Conservation (phyloP, 2,329 filamentous ascomycete species). For the Phaeophleospora eucalypticola region DNA sequence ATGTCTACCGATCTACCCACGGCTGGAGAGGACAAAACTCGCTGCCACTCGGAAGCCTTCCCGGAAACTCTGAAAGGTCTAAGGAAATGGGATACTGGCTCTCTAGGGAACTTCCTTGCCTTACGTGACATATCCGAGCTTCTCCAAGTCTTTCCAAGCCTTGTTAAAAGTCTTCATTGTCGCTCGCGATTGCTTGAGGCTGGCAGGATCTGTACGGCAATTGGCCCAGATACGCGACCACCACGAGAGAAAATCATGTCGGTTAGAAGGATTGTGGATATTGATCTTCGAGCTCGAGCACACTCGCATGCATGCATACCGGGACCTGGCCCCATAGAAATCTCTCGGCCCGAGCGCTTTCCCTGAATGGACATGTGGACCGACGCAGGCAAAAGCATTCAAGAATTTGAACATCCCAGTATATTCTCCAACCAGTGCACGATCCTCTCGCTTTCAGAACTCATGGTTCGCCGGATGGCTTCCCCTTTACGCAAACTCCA, state of each 20-base stretch:
- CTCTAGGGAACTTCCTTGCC: too few species aligned
- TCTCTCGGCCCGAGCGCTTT: slow-evolving; percentile 1
- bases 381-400: slow-evolving; percentile 4
- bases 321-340: slow-evolving; percentile 5
- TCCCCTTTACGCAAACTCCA: background rate
- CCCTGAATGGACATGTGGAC: background rate
- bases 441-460: too few species aligned
- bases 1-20: background rate
- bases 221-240: background rate
- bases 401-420: background rate
- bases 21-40: slow-evolving; percentile 1
- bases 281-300: slow-evolving; percentile 4
- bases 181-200: background rate
- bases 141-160: too few species aligned
- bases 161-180: too few species aligned
- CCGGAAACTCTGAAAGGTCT: background rate
- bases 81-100: too few species aligned
- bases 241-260: slow-evolving; percentile 3
- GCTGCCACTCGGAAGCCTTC: slow-evolving; percentile 2
- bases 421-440: too few species aligned
- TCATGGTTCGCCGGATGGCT: slow-evolving; percentile 1
- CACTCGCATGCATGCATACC: slow-evolving; percentile 3
- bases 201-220: background rate
- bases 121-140: too few species aligned
- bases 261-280: slow-evolving; percentile 3